Percentiles rank a stretch among this genome's conserved stretches.
These are phyloP conservation scores for Hericium coralloides DNA, from an alignment of 768 basidiomycete genomes.

Conservation along the genomic window DNA sequence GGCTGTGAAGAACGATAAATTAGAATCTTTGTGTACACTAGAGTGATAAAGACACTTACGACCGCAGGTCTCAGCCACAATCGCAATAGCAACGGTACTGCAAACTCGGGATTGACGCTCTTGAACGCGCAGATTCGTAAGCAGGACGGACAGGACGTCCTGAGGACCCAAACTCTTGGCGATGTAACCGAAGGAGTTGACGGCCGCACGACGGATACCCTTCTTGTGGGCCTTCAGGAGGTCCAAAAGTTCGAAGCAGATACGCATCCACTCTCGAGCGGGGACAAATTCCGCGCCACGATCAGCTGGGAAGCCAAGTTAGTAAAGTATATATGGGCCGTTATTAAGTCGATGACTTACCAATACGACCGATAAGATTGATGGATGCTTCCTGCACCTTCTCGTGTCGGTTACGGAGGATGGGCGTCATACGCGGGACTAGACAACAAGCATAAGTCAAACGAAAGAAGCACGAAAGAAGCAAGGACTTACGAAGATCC, in stretches of 20 bases:
- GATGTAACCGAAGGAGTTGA: constrained; percentile 99
- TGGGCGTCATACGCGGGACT: constrained; percentile 99
- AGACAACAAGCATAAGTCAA: background rate
- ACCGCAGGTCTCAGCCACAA: constrained; percentile 90
- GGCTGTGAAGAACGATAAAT: constrained; percentile 31
- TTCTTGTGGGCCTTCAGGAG: constrained; percentile 99
- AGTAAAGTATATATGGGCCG: background rate
- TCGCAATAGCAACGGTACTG: constrained; percentile 95
- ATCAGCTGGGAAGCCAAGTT: constrained; percentile 52
- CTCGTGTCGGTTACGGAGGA: constrained; percentile 96
- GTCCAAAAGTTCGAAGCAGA: constrained; percentile 96
- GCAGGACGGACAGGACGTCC: constrained; percentile 89
- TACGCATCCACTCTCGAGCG: constrained; percentile 99
- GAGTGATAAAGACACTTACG: constrained; percentile 25
- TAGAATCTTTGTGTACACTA: background rate
- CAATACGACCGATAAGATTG: constrained; percentile 97
- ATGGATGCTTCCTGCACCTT: constrained; percentile 99
- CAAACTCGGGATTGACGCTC: constrained; percentile 99
- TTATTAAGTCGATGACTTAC: constrained; percentile 23
- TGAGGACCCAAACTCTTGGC: constrained; percentile 99
- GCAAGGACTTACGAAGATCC: constrained; percentile 75
- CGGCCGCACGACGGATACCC: constrained; percentile 95
- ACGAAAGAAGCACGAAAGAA: background rate
- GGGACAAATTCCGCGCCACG: constrained; percentile 98
- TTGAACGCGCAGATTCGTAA: constrained; percentile 96